phyloP scores from a whole-genome alignment of 148 eudicot species.

The Chenopodium berlandieri region DNA sequence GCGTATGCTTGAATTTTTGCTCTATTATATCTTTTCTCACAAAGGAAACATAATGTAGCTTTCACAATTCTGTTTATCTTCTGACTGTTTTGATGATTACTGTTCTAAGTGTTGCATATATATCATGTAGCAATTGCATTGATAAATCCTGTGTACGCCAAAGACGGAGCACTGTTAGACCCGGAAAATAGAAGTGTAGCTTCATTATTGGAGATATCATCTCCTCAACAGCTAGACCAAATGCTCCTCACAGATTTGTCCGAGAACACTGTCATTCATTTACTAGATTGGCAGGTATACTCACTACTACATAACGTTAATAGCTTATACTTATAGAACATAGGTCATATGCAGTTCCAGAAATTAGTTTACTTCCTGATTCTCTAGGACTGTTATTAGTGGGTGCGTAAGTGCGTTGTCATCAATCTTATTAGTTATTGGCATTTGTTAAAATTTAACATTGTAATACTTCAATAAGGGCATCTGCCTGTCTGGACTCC shows the following conservation, averaged over 20 bases:
- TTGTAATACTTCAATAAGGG: not conserved
- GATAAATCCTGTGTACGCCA: conserved; percentile 68
- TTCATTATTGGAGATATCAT: conserved; percentile 63
- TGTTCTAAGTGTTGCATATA: conserved; percentile 22
- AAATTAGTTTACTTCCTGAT: not conserved
- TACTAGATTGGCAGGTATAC: conserved; percentile 88
- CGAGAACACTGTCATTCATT: conserved; percentile 59
- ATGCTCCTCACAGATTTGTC: conserved; percentile 48
- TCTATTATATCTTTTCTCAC: not conserved
- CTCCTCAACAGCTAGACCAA: conserved; percentile 65
- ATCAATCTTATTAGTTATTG: too few relatives aligned
- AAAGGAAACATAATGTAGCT: not conserved
- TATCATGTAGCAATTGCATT: conserved; percentile 70
- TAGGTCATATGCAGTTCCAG: not conserved
- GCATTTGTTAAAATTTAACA: too few relatives aligned
- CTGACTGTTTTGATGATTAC: not conserved
- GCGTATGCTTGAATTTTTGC: not conserved
- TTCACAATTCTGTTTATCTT: not conserved
- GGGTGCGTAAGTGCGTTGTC: not conserved
- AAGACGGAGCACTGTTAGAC: conserved; percentile 58
- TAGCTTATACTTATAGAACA: not conserved
- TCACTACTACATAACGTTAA: not conserved
- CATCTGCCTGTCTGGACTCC: not conserved
- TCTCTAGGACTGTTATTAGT: not conserved
- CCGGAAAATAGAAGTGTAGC: conserved; percentile 58